Conservation (phyloP, 2,329 filamentous ascomycete genomes). For the Cladosporium velox region DNA sequence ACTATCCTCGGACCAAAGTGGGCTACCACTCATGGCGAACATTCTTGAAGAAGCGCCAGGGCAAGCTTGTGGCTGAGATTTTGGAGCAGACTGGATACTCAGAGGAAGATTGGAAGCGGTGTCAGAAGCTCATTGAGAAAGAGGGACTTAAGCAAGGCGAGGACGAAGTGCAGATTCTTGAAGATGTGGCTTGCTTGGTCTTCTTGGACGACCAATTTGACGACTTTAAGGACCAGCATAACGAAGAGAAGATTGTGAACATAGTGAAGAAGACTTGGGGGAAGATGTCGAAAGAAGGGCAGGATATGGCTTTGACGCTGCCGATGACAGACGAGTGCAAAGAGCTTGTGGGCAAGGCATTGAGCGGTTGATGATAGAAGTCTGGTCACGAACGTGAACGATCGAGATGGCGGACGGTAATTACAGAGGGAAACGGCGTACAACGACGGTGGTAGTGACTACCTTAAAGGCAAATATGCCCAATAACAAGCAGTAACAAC, state of each 20-base stretch:
- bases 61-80: slow-evolving; percentile 59
- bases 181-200: slow-evolving; percentile 84
- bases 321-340: slow-evolving; percentile 64
- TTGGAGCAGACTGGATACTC: slow-evolving; percentile 55
- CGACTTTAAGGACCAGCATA: slow-evolving; percentile 70
- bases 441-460: slow-evolving; percentile 19
- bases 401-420: too few relatives aligned
- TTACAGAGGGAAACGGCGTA: background rate
- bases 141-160: slow-evolving; percentile 66
- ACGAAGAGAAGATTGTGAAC: slow-evolving; percentile 74
- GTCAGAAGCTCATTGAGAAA: slow-evolving; percentile 75
- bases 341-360: slow-evolving; percentile 63
- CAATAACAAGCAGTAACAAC: background rate
- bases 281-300: slow-evolving; percentile 69
- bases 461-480: background rate
- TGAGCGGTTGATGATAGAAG: slow-evolving; percentile 41
- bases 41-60: slow-evolving; percentile 71
- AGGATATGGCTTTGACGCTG: slow-evolving; percentile 66
- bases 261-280: slow-evolving; percentile 74
- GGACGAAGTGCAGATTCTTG: slow-evolving; percentile 71
- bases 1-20: slow-evolving; percentile 71
- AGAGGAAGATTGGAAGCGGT: slow-evolving; percentile 58
- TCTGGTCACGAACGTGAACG: background rate
- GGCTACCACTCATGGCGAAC: slow-evolving; percentile 83
- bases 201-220: slow-evolving; percentile 88